A percentile compares a stretch with the other conserved stretches of the same genome.
phyloP scores from a whole-genome alignment of 2,329 filamentous ascomycete species.

The Aspergillus ochraceus region DNA sequence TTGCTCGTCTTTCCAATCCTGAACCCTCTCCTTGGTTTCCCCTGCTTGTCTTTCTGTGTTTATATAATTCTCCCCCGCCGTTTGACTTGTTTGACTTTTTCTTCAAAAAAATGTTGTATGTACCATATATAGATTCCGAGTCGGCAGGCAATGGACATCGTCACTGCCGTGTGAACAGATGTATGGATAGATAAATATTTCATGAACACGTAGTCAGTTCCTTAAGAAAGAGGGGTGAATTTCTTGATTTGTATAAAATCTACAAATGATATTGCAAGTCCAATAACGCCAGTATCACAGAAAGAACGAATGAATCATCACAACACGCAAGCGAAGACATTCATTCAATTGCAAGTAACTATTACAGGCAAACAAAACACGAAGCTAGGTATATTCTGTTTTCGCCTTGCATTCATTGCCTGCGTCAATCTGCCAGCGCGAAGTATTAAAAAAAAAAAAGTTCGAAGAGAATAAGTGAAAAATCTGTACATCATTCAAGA shows the following conservation, averaged over 20 bases:
- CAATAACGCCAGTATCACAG: background rate
- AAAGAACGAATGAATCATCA: background rate
- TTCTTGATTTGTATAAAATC: background rate
- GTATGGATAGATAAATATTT: background rate
- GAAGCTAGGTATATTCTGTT: background rate
- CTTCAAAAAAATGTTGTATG: background rate
- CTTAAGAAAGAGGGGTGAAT: no score
- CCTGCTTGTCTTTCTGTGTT: background rate
- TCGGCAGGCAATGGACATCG: background rate
- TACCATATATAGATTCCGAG: background rate
- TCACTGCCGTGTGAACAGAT: background rate
- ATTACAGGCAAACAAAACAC: conserved; percentile 5
- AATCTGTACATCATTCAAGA: conserved; percentile 29
- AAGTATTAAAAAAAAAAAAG: conserved; percentile 16
- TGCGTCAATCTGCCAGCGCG: conserved; percentile 4
- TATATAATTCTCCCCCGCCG: background rate
- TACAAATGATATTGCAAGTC: background rate
- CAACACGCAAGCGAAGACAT: conserved; percentile 10
- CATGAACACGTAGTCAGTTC: no score
- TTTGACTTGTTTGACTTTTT: background rate
- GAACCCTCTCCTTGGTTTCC: no score
- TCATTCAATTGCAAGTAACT: conserved; percentile 13
- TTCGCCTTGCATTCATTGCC: background rate
- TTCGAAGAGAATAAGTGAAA: conserved; percentile 1
- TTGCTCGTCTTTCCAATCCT: background rate